A percentile compares a stretch with the other conserved stretches of the same genome.
Evolutionary conservation across 2,329 filamentous ascomycete species (phyloP).

Genomic region (Sporothrix schenckii): DNA sequence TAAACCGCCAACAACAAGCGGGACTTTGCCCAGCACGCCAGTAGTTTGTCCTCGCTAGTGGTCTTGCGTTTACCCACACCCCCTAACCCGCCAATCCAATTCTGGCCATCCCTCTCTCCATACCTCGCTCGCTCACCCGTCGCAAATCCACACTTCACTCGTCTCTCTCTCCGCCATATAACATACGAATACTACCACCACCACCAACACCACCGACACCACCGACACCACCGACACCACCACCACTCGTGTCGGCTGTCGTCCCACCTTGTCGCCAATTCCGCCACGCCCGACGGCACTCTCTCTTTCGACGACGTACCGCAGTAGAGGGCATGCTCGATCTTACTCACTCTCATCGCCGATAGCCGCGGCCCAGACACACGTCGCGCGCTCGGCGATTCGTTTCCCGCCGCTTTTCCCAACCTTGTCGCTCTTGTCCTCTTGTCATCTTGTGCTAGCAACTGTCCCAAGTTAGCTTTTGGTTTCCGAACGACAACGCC

Average conservation of each 20-base stretch:
- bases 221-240: background rate
- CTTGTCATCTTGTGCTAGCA: constrained; percentile 6
- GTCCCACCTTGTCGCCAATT: constrained; percentile 16
- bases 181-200: constrained; percentile 6
- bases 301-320: background rate
- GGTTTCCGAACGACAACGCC: constrained; percentile 6
- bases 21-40: constrained; percentile 4
- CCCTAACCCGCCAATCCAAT: constrained; percentile 21
- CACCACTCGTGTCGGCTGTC: constrained; percentile 26
- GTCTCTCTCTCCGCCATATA: background rate
- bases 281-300: background rate
- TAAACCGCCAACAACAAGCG: constrained; percentile 1
- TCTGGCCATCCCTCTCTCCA: constrained; percentile 6
- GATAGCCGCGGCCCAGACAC: constrained; percentile 27
- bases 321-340: constrained; percentile 16
- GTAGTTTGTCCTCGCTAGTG: background rate
- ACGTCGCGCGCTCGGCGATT: constrained; percentile 25
- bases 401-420: background rate
- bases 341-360: constrained; percentile 11
- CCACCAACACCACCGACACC: background rate
- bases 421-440: background rate
- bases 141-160: constrained; percentile 21
- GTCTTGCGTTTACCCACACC: constrained; percentile 5
- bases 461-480: background rate
- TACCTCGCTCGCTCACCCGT: constrained; percentile 24